These are phyloP conservation scores for Saccharomycopsis sp. DNA, from an alignment of 805 yeast species.

Conservation along the genomic window DNA sequence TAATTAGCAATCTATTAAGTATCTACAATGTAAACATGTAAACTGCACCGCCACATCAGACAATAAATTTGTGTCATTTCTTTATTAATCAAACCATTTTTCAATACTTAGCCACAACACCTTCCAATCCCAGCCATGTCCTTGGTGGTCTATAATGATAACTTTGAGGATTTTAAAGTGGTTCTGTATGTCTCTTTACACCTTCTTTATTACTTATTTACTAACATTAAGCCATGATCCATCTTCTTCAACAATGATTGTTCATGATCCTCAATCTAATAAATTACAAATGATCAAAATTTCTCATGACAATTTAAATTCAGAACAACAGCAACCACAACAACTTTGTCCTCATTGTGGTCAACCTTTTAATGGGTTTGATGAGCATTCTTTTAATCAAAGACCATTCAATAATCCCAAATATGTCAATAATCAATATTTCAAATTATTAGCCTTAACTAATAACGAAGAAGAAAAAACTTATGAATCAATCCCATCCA, in stretches of 20 bases:
- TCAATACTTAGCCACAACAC: too few species aligned
- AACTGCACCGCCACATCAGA: too few species aligned
- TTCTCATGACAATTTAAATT: too few species aligned
- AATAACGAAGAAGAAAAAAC: background rate
- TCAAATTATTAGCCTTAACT: constrained; percentile 10
- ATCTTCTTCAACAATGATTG: constrained; percentile 12
- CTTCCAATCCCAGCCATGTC: constrained; percentile 17
- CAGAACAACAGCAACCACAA: background rate
- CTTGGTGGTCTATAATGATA: constrained; percentile 12
- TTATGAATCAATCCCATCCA: constrained; percentile 29
- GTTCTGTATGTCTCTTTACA: constrained; percentile 11
- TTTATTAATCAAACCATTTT: too few species aligned
- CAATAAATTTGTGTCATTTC: too few species aligned
- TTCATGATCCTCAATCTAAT: constrained; percentile 14
- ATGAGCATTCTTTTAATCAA: constrained; percentile 9
- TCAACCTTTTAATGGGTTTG: constrained; percentile 3
- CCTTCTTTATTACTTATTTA: constrained; percentile 1
- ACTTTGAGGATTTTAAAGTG: constrained; percentile 6
- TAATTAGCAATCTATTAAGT: too few species aligned
- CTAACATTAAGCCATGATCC: constrained; percentile 17
- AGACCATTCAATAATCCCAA: background rate
- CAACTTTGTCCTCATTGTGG: constrained; percentile 12
- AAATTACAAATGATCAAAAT: constrained; percentile 13
- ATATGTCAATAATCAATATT: constrained; percentile 14
- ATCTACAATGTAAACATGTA: too few species aligned